A percentile compares a stretch with the other conserved stretches of the same genome.
Conservation (phyloP, 345 rosid genomes). For the Populus davidiana region DNA sequence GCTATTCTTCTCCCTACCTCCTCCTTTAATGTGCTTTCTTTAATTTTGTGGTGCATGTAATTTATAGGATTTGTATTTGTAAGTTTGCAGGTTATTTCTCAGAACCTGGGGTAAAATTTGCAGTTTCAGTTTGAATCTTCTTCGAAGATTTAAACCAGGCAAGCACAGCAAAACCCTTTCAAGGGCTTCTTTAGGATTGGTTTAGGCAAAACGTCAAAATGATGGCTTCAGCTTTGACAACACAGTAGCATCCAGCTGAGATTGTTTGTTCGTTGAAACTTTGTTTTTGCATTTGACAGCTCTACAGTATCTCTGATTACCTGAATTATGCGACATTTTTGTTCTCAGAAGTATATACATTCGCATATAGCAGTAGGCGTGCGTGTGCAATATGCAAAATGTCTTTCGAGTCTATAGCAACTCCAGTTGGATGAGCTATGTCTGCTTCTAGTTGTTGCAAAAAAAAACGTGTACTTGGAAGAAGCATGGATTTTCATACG, state of each 20-base stretch:
- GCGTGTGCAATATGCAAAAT: too few species aligned
- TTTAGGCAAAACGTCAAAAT: background rate
- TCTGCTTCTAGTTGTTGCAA: too few species aligned
- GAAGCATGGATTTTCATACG: too few species aligned
- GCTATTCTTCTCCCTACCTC: background rate
- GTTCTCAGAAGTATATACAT: too few species aligned
- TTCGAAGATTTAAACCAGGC: background rate
- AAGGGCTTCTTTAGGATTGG: background rate
- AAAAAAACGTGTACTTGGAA: too few species aligned
- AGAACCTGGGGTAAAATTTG: background rate
- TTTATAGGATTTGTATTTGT: background rate
- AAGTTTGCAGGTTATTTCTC: constrained; percentile 23
- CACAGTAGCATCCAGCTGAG: background rate
- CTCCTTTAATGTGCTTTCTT: background rate
- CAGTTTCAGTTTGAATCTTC: background rate
- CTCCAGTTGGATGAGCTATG: too few species aligned
- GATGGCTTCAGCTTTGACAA: background rate
- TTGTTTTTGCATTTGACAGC: too few species aligned
- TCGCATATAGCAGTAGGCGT: too few species aligned
- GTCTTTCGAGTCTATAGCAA: too few species aligned
- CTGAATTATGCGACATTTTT: too few species aligned
- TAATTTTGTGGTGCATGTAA: background rate
- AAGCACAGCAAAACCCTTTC: background rate
- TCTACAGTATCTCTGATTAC: too few species aligned
- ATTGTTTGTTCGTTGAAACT: too few species aligned